Base-by-base conservation (phyloP, 768 basidiomycete genomes). In the Leccinum broughii region DNA sequence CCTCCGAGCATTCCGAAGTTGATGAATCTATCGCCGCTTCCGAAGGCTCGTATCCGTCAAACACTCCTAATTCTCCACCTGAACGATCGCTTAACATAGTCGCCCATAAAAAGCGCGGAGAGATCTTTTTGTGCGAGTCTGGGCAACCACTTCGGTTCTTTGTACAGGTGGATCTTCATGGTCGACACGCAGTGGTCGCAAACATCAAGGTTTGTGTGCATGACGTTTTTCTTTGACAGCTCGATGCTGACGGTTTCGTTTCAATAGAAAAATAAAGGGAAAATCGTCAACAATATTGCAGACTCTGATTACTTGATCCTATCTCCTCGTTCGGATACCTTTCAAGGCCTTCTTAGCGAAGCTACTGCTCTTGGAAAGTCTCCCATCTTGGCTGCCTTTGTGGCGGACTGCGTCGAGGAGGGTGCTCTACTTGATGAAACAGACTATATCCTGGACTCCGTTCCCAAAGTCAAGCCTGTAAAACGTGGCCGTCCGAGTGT, bases 131-230 rank as follows among this genome's bases (percentile, higher is more conserved):
- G 24, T 72, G 73, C 0, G 68, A 70, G 24, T 66, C 74, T 35
- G 87, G 83, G 3, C 66, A 72, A 54, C 74, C 80, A 0, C 65
- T 85, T 51, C 69, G 75, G 13, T 89, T 90, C 64, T 89, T 83
- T 64, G 85, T 90, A 37, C 87, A 89, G 67, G 76, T 90, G n/a
- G 87, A 87, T 64, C 75, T 87, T 1, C 78, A 79, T 49, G 82
- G 83, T 54, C 79, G 89, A 24, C 73, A 76, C 15, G 71, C 75
- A 1, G 68, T 86, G 28, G 79, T 87, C 24, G 75, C 75, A 50
- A 73, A 77, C 8, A 86, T 92, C 69, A 89, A 87, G 82, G 89
- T 88, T 56, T 59, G 77, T 68, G 32, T 17, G 17, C 51, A 24
- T 10, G 13, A 26, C 28, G 35, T 20, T 46, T 49, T 55, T 50